A percentile compares a stretch with the other conserved stretches of the same genome.
Conservation (phyloP, 176 grass and related monocot genomes). For the Avena sativa region DNA sequence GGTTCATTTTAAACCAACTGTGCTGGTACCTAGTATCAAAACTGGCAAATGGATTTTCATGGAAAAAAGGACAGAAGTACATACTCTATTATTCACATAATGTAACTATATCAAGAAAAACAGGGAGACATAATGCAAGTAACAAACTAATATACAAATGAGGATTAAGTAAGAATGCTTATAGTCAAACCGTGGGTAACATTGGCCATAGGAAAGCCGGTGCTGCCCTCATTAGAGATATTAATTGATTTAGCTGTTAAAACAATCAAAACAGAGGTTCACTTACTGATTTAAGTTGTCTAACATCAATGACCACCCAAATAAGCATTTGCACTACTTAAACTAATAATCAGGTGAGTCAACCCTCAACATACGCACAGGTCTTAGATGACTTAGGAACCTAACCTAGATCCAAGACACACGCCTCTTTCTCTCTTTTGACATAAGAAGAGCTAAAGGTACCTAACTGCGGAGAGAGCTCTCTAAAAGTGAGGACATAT, state of each 20-base stretch:
- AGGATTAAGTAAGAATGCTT: not conserved
- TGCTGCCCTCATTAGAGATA: not conserved
- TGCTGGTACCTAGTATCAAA: not conserved
- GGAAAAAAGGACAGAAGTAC: not conserved
- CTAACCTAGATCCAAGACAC: not conserved
- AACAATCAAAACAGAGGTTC: not conserved
- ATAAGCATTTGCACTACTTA: not conserved
- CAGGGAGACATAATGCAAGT: not conserved
- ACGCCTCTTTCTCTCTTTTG: not conserved
- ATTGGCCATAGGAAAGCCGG: not conserved
- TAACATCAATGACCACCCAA: not conserved
- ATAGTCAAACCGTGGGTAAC: not conserved
- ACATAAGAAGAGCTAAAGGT: not conserved
- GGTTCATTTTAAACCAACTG: not conserved
- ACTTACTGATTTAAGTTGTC: slow-evolving; percentile 4
- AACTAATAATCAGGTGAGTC: slow-evolving; percentile 5
- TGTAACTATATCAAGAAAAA: not conserved
- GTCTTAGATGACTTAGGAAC: not conserved
- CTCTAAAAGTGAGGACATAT: not conserved
- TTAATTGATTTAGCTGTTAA: not conserved
- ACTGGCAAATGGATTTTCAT: not conserved
- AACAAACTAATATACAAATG: not conserved
- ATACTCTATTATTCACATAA: not conserved
- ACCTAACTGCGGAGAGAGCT: not conserved
- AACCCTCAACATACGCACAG: not conserved